Conservation (phyloP, 495 filamentous ascomycete genomes). For the Daldinia loculata region DNA sequence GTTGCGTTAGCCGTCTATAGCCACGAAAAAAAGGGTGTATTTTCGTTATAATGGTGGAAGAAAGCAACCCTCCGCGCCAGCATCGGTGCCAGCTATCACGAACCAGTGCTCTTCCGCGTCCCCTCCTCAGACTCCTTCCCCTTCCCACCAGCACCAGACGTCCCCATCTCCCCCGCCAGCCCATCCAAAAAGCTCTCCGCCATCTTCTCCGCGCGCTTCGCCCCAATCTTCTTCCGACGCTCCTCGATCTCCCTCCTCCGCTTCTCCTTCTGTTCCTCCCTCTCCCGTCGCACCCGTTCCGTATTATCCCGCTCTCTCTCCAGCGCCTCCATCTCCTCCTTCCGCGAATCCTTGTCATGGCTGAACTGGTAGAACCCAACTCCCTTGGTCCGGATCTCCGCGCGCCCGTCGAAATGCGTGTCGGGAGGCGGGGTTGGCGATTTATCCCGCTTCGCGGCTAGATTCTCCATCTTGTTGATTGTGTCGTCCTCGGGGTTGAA, state of each 20-base stretch:
- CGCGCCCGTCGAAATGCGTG: constrained; percentile 82
- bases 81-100: neutral
- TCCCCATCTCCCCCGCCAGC: constrained; percentile 52
- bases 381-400: constrained; percentile 85
- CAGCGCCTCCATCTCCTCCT: constrained; percentile 79
- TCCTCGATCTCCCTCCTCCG: constrained; percentile 57
- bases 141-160: neutral
- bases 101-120: neutral
- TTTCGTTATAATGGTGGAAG: neutral
- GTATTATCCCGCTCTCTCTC: constrained; percentile 72
- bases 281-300: constrained; percentile 65
- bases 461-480: constrained; percentile 67
- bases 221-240: constrained; percentile 58
- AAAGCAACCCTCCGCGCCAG: too few relatives aligned
- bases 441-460: constrained; percentile 78
- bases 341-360: constrained; percentile 69
- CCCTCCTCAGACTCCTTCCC: constrained; percentile 6
- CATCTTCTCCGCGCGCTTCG: constrained; percentile 68
- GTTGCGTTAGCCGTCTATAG: too few relatives aligned
- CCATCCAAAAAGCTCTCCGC: constrained; percentile 77
- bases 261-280: constrained; percentile 57
- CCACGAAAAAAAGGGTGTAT: constrained; percentile 3
- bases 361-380: constrained; percentile 91
- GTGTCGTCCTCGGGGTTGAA: constrained; percentile 74
- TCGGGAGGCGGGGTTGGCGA: constrained; percentile 78